Base-by-base conservation (phyloP, 2,329 filamentous ascomycete species). In the Thielaviopsis euricoi region DNA sequence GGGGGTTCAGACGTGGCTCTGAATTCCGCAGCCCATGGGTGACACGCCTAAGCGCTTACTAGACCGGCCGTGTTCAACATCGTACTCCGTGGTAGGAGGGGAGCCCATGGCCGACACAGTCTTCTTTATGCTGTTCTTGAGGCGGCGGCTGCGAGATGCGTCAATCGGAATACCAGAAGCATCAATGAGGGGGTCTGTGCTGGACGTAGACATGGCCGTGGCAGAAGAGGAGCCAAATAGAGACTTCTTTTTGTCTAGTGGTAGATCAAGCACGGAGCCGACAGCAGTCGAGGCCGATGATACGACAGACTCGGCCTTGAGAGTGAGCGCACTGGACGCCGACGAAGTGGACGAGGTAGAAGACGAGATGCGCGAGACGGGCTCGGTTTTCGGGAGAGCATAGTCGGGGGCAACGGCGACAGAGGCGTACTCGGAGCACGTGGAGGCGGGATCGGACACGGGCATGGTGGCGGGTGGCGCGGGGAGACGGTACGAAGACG, bases 71-170 rank as follows among this genome's bases (percentile, higher is more conserved):
- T 60, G 58, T 49, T 57, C 58, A 13, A 43, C 55, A 51, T 62
- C 61, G 52, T 62, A 59, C 40, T 61, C 46, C 4, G 53, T 52
- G 1, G 61, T 62, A 15, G 61, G 61, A 23, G 61, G 61, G 12
- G 61, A 58, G 22, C 61, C 61, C 46, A 62, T 58, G 40, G 61
- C 61, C 13, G 61, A 60, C 43, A 62, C 56, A 1, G 60, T 61
- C 23, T 61, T 62, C 33, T 60, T 60, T 26, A 60, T 51, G 26
- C 52, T 55, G 23, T 58, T 58, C 40, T 58, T 60, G 26, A 60
- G 33, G 22, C 56, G 56, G 17, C 56, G 59, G 49, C 56, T 58
- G 19, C 59, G 56, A 17, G 59, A 60, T 1, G 46, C 48, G 26
- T 60, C 58, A 13, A 49, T 49, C 15, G 58, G 13, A 2, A 49